These are phyloP conservation scores for Solanum ahanhuiri DNA, from an alignment of 257 asterid genomes.

Conservation along the genomic window DNA sequence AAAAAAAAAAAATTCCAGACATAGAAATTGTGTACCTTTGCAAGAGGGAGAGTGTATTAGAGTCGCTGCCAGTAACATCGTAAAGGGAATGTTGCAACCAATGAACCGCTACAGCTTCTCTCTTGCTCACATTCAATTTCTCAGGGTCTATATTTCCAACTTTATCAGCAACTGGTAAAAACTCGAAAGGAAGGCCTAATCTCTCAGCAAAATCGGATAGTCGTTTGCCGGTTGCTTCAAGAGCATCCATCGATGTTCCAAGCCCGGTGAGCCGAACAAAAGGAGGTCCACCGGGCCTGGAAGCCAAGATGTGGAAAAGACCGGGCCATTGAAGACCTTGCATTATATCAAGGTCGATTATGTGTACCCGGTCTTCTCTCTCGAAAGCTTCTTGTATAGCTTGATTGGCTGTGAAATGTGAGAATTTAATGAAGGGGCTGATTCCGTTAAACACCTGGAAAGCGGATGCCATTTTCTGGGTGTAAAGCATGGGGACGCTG, in stretches of 20 bases:
- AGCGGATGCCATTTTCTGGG: constrained; percentile 79
- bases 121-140: constrained; percentile 50
- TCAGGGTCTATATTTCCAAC: constrained; percentile 71
- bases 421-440: constrained; percentile 86
- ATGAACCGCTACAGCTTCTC: constrained; percentile 96
- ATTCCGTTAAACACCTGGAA: constrained; percentile 90
- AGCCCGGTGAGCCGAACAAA: constrained; percentile 79
- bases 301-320: constrained; percentile 77
- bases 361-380: constrained; percentile 88
- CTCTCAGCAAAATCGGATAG: constrained; percentile 80
- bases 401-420: constrained; percentile 95
- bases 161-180: constrained; percentile 67
- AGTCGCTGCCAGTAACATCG: constrained; percentile 86
- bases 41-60: constrained; percentile 67
- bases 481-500: constrained; percentile 31
- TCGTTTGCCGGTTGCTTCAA: constrained; percentile 89
- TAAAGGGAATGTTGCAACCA: constrained; percentile 97
- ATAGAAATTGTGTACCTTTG: constrained; percentile 43
- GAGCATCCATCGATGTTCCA: constrained; percentile 81
- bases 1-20: neutral
- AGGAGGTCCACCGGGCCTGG: constrained; percentile 91
- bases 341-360: constrained; percentile 91
- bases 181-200: constrained; percentile 81
- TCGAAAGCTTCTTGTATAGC: constrained; percentile 97
- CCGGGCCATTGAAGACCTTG: constrained; percentile 99